Conservation (phyloP, 2,329 filamentous ascomycete species). For the Colletotrichum lindemuthianum region DNA sequence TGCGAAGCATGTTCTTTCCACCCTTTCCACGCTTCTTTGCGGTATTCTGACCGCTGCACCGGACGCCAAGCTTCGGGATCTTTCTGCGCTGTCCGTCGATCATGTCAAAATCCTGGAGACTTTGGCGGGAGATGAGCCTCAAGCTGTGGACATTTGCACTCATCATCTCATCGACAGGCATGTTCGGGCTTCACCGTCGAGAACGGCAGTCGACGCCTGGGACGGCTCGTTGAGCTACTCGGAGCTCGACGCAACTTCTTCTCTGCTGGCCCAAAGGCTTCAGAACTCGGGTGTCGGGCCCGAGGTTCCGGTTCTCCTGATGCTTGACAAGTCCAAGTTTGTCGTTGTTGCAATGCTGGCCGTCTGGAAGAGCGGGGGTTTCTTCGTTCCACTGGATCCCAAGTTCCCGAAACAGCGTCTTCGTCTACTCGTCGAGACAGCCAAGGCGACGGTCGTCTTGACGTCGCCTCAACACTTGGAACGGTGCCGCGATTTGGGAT, state of each 20-base stretch:
- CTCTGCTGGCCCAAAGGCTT: conserved; percentile 33
- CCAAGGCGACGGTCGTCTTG: neutral
- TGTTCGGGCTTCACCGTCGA: neutral
- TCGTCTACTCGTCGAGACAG: conserved; percentile 14
- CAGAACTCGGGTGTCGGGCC: conserved; percentile 33
- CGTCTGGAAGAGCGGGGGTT: conserved; percentile 22
- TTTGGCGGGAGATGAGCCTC: neutral
- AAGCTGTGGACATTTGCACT: conserved; percentile 3
- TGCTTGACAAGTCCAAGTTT: conserved; percentile 26
- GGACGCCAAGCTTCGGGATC: neutral
- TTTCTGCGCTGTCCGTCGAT: neutral
- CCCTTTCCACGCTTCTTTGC: conserved; percentile 5
- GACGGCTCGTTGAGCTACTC: conserved; percentile 31
- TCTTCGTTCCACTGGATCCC: conserved; percentile 25
- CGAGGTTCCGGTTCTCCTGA: conserved; percentile 28
- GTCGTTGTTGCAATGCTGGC: conserved; percentile 26
- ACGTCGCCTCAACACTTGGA: neutral
- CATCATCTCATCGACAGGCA: conserved; percentile 17
- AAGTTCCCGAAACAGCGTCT: conserved; percentile 17
- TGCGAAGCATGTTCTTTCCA: conserved; percentile 9
- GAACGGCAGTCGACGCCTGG: conserved; percentile 22
- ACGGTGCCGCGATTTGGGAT: conserved; percentile 4
- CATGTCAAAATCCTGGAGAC: neutral
- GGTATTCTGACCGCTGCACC: conserved; percentile 2
- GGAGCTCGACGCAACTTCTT: conserved; percentile 35